Conservation (phyloP, 1,139 yeast species). For the Geotrichum histeridarum region DNA sequence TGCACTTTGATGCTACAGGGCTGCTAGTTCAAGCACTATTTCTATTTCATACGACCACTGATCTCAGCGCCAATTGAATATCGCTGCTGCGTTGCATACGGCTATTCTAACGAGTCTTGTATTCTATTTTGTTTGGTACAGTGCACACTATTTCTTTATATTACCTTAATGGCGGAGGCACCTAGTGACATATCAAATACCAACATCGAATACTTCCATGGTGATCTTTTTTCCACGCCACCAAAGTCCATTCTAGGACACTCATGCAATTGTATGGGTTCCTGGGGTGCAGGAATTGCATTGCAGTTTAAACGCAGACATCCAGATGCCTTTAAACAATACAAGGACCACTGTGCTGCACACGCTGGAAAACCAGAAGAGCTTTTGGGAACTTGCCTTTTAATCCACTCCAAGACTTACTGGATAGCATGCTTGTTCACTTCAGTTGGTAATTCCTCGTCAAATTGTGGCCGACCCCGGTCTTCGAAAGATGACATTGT, state of each 20-base stretch:
- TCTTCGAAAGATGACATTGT: conserved; percentile 40
- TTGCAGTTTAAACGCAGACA: conserved; percentile 45
- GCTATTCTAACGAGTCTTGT: too few species aligned
- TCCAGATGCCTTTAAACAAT: conserved; percentile 49
- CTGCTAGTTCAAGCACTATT: too few species aligned
- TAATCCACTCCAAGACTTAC: conserved; percentile 41
- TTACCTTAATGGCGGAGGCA: neutral
- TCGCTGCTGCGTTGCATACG: too few species aligned
- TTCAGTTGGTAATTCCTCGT: conserved; percentile 21
- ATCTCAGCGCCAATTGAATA: too few species aligned
- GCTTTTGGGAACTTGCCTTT: conserved; percentile 52
- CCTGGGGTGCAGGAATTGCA: conserved; percentile 87
- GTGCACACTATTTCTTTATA: too few species aligned
- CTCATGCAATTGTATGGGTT: conserved; percentile 73
- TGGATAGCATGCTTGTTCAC: conserved; percentile 65
- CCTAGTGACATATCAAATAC: neutral
- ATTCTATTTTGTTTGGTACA: too few species aligned
- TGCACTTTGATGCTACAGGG: too few species aligned
- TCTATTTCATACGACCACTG: too few species aligned
- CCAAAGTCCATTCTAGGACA: conserved; percentile 52
- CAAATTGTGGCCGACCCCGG: neutral
- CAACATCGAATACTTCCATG: conserved; percentile 48
- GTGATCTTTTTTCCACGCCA: conserved; percentile 52
- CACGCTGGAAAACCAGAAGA: conserved; percentile 27
- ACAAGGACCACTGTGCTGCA: conserved; percentile 46